These are phyloP conservation scores for Monilinia vaccinii-corymbosi DNA, from an alignment of 2,329 filamentous ascomycete species.

Conservation along the genomic window DNA sequence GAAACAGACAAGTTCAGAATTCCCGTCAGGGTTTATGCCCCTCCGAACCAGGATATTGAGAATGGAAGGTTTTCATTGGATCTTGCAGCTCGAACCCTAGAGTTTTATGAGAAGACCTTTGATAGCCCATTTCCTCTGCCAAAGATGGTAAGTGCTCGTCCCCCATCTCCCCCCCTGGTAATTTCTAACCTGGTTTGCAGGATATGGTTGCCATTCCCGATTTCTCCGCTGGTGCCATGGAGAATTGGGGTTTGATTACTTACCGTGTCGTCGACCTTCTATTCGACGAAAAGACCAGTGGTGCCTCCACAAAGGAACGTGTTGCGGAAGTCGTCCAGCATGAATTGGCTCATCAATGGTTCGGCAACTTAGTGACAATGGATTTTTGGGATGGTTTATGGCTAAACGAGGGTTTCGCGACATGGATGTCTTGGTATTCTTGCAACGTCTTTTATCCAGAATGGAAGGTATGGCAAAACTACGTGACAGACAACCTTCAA, in stretches of 20 bases:
- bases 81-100: constrained; percentile 78
- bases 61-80: constrained; percentile 86
- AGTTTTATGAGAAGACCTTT: constrained; percentile 94
- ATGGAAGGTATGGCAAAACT: constrained; percentile 96
- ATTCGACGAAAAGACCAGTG: constrained; percentile 83
- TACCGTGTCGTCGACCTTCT: constrained; percentile 89
- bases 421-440: constrained; percentile 89
- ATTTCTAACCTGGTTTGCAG: constrained; percentile 2
- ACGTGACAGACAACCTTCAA: constrained; percentile 87
- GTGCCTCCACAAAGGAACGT: constrained; percentile 81
- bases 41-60: constrained; percentile 80
- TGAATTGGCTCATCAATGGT: constrained; percentile 96
- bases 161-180: neutral
- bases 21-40: constrained; percentile 88
- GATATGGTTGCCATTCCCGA: constrained; percentile 95
- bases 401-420: constrained; percentile 91
- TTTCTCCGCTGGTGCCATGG: constrained; percentile 89
- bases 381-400: constrained; percentile 97
- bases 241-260: constrained; percentile 95
- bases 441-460: constrained; percentile 94
- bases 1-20: constrained; percentile 88
- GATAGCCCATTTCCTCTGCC: constrained; percentile 78
- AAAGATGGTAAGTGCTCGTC: constrained; percentile 52
- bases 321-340: constrained; percentile 95
- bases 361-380: constrained; percentile 95